Evolutionary conservation across 371 early-diverging fungal genomes (phyloP).

Genomic region (Thermomucor indicae-seudaticae): DNA sequence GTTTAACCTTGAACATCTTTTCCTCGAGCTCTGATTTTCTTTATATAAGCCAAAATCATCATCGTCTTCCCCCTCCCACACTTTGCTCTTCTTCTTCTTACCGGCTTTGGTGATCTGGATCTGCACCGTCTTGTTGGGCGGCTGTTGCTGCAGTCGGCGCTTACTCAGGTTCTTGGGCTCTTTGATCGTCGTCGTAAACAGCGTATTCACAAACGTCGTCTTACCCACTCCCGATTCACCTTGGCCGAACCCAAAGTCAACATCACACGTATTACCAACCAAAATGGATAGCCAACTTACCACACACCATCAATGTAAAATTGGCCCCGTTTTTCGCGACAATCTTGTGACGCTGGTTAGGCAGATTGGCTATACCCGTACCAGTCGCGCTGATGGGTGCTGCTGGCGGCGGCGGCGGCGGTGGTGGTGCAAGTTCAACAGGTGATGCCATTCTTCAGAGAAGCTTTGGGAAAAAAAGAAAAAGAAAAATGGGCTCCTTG

Average conservation of each 20-base stretch:
- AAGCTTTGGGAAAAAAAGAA: too few species aligned
- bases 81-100: background rate
- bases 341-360: constrained; percentile 96
- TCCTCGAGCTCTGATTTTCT: constrained; percentile 94
- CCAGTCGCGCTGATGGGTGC: constrained; percentile 45
- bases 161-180: constrained; percentile 53
- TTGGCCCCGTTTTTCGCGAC: constrained; percentile 89
- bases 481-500: too few species aligned
- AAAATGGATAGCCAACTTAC: constrained; percentile 33
- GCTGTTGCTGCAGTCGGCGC: constrained; percentile 51
- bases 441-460: too few species aligned
- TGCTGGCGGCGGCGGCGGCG: background rate
- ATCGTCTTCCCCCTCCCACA: background rate
- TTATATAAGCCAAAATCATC: background rate
- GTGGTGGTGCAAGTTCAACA: background rate
- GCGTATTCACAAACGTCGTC: constrained; percentile 85
- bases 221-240: constrained; percentile 61
- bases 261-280: background rate
- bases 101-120: constrained; percentile 61
- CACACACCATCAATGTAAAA: constrained; percentile 97
- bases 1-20: constrained; percentile 91
- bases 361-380: constrained; percentile 97
- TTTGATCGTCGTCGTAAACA: constrained; percentile 68
- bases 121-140: constrained; percentile 67
- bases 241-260: background rate